These are phyloP conservation scores for Ilex asprella DNA, from an alignment of 257 asterid species.

Conservation along the genomic window DNA sequence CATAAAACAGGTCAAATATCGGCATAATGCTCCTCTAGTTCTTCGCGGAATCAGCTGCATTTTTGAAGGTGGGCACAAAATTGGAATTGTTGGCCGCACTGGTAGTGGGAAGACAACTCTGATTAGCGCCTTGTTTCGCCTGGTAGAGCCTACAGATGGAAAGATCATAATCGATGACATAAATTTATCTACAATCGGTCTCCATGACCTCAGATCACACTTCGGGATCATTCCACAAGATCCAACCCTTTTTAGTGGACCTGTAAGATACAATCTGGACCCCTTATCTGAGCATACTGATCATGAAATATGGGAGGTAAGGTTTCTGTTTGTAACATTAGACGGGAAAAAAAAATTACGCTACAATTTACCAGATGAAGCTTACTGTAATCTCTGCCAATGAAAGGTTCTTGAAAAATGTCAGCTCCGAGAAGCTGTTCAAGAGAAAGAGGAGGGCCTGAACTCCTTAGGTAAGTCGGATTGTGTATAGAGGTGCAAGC, in stretches of 20 bases:
- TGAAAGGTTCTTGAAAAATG: conserved; percentile 24
- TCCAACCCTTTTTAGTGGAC: conserved; percentile 25
- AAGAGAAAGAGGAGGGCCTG: conserved; percentile 22
- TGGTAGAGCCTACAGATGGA: conserved; percentile 30
- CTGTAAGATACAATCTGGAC: conserved; percentile 25
- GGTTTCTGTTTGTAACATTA: not conserved
- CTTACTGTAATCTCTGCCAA: not conserved
- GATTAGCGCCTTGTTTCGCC: conserved; percentile 24
- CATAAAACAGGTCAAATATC: conserved; percentile 24
- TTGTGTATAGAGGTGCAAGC: no score
- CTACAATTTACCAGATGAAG: no score
- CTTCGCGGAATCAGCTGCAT: conserved; percentile 25
- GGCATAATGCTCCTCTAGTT: conserved; percentile 20
- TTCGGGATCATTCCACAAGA: conserved; percentile 31
- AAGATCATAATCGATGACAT: conserved; percentile 21
- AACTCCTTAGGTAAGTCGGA: conserved; percentile 25
- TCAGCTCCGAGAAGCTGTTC: conserved; percentile 24
- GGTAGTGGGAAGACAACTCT: conserved; percentile 38
- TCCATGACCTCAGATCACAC: conserved; percentile 25
- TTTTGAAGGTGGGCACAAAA: conserved; percentile 26
- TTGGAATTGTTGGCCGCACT: conserved; percentile 35
- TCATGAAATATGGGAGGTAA: conserved; percentile 30
- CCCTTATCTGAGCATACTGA: conserved; percentile 27
- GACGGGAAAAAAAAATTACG: no score
- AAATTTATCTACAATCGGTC: conserved; percentile 17